phyloP scores from a whole-genome alignment of 2,329 filamentous ascomycete genomes.

The Fusarium sp. region DNA sequence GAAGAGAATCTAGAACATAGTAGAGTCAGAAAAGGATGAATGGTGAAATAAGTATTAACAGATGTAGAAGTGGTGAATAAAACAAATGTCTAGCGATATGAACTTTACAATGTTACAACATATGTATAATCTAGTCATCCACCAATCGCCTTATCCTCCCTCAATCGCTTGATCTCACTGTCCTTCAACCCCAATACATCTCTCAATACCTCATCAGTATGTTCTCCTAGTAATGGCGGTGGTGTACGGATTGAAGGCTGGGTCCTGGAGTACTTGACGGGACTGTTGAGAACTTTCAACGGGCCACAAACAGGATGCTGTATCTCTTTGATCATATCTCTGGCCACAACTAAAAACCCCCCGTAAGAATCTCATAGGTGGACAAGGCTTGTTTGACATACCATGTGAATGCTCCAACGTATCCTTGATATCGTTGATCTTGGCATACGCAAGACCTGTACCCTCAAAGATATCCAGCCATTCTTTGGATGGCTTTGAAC shows the following conservation, averaged over 20 bases:
- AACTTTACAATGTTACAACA: neutral
- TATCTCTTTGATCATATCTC: slow-evolving; percentile 88
- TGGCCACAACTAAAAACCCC: slow-evolving; percentile 61
- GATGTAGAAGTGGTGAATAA: no score
- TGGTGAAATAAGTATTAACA: no score
- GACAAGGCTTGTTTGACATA: slow-evolving; percentile 48
- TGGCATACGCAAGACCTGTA: slow-evolving; percentile 87
- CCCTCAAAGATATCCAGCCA: slow-evolving; percentile 89
- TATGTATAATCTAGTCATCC: neutral
- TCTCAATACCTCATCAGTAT: slow-evolving; percentile 80
- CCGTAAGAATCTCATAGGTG: neutral
- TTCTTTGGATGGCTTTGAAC: slow-evolving; percentile 81
- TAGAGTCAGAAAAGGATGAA: no score
- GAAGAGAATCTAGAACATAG: no score
- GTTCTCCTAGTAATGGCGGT: slow-evolving; percentile 86
- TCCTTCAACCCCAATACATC: neutral
- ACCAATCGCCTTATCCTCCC: neutral
- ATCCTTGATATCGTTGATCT: slow-evolving; percentile 90
- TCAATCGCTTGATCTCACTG: rapidly evolving
- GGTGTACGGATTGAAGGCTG: slow-evolving; percentile 78
- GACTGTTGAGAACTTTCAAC: slow-evolving; percentile 90
- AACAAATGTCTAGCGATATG: no score
- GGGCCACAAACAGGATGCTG: slow-evolving; percentile 84
- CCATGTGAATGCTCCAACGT: slow-evolving; percentile 88
- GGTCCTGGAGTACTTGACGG: slow-evolving; percentile 90